Base-by-base conservation (phyloP, 371 early-diverging fungal species). In the Mortierella sp. region DNA sequence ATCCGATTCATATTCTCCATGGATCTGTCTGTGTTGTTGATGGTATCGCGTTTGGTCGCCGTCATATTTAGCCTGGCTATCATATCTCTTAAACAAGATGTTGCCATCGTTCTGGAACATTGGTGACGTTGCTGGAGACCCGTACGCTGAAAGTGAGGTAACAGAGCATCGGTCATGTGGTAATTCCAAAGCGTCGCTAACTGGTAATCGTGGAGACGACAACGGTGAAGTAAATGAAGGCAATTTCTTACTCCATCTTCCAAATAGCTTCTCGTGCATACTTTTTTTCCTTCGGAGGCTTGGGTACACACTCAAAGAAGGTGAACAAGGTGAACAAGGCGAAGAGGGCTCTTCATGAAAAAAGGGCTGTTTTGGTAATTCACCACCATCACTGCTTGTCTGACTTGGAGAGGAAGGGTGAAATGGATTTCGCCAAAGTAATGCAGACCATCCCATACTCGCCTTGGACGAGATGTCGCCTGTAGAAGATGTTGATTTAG, bases 211-310 rank as follows among this genome's bases (percentile, higher is more conserved):
- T 53, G 53, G 53, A 19, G 58, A 57, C 4, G 62, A 15, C 15
- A 53, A 8, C 6, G 64, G 32, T 53, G 54, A 35, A 28, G 53
- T 17, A 32, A 26, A 29, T 0, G 53, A 22, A 12, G 51, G 26
- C 53, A 13, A 2, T 34, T 55, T 64, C 28, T 55, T 37, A 10
- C 42, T 42, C 56, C 47, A 55, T 23, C 43, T 68, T 13, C 68
- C 68, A 55, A 68, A 61, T 23, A 68, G 55, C 29, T 61, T 61
- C 29, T 68, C 68, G 10, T 68, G 62, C 9, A 68, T 49, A 31
- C 68, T 61, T 28, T 49, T 61, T 13, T 61, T 68, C 61, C 61
- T 60, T 13, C 59, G 43, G 4, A 68, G 7, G 23, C 31, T 29
- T 6, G 53, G 10, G 40, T n/a, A 8, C n/a, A 34, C 0, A 34